Base-by-base conservation (phyloP, 2,329 filamentous ascomycete genomes). In the Ascochyta rabiei region DNA sequence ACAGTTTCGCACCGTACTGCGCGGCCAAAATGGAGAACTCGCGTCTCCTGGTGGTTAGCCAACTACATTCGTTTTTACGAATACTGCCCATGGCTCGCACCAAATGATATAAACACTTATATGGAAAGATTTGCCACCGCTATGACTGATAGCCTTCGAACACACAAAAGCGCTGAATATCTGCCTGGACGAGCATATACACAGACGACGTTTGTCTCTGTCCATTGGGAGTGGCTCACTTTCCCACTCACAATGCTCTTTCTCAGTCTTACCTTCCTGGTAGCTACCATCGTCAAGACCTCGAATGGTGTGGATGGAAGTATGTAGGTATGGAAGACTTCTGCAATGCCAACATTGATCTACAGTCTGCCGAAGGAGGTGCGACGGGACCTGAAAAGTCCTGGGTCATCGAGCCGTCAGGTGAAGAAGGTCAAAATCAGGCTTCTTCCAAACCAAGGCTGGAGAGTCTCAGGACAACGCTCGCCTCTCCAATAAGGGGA, bases 311-410 rank as follows among this genome's bases (percentile, higher is more conserved):
- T n/a, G n/a, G n/a, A n/a, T n/a, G n/a, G n/a, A n/a, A n/a, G n/a
- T n/a, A n/a, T n/a, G n/a, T n/a, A n/a, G 0, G 31, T 69, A 0
- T 74, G 69, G 70, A 74, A 74, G 23, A 73, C 62, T 1, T 73
- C 71, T 4, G 59, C 69, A 0, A 67, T 73, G 60, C 67, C 71
- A 0, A 57, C 65, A 1, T 52, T 73, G 0, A 60, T 71, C 1
- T 70, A 72, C 24, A 56, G 69, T 2, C 33, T 71, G 1, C 65
- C 65, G 0, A 53, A 64, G 9, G 64, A 68, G 1, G 48, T 60
- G 0, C 62, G 0, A 34, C 34, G 2, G 35, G 55, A 0, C 35
- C 52, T n/a, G n/a, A n/a, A 2, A 28, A 26, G 2, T 26, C 39
- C 2, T 54, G 46, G 56, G 48, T 18, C 12, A 42, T 12, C 40